Base-by-base conservation (phyloP, 2,329 filamentous ascomycete genomes). In the Alternaria angustiovoidea region DNA sequence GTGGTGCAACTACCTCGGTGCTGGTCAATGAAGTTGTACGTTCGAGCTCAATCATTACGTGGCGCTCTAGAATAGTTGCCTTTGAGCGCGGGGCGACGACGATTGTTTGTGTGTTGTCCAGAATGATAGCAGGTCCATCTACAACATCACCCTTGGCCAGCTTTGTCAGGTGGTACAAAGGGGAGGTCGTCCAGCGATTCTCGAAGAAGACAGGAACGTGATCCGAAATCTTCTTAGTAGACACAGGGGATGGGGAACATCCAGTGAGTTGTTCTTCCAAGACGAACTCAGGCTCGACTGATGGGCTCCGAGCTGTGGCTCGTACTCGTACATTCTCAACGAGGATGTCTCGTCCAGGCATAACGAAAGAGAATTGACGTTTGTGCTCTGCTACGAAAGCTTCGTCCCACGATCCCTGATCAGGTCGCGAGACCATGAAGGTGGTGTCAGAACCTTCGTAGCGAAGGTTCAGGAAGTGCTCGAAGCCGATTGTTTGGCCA, bases 21-120 rank as follows among this genome's bases (percentile, higher is more conserved):
- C 11, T 9, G 28, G 26, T 9, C 18, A 47, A 11, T 11, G 14
- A 18, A n/a, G 48, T 38, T 16, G 57, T 28, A 12, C 53, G 49
- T 4, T 60, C 53, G 11, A 63, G 56, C 30, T 82, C 76, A 22
- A 83, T 69, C 20, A 82, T 68, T 28, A 83, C 73, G 60, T 80
- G 78, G 6, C 73, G 73, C 14, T 76, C 69, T 1, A 79, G 68
- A 8, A 82, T 69, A 2, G 67, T 77, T 0, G 81, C 80, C 1
- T 72, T 75, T 3, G 78, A 71, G 12, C 65, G 69, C 1, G 80
- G 81, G 1, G 72, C 68, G 3, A 83, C 75, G 5, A 84, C 70
- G 16, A 84, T 80, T 0, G 81, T 84, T 55, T 84, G 81, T 1
- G 81, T 83, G 41, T 80, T 73, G 64, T 83, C 76, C 14, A 78